Base-by-base conservation (phyloP, 2,329 filamentous ascomycete species). In the Cryphonectria carpinicola region DNA sequence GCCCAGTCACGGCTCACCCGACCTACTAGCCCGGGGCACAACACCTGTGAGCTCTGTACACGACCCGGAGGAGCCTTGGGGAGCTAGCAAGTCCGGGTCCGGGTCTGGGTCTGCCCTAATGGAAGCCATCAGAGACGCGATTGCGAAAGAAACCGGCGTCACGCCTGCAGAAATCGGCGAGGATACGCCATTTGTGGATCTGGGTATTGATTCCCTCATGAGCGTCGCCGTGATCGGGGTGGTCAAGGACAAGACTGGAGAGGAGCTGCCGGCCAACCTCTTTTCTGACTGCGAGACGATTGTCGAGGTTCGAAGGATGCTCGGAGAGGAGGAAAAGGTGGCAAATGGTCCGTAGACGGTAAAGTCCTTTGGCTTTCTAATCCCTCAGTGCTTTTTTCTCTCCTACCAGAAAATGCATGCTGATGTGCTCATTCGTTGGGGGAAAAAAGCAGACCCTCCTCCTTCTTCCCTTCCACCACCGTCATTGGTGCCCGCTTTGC, bases 141-240 rank as follows among this genome's bases (percentile, higher is more conserved):
- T 54, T 6, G 54, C 56, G 17, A 67, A 69, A 6, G 65, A 68
- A 46, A 66, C 58, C 17, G 66, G 67, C 28, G 39, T 52, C 13
- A 60, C 37, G 4, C 67, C 54, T 28, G 41, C 80, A 77, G 28
- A 76, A 76, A 65, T 81, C 74, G 46, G 76, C 75, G 65, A 80
- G 82, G 10, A 32, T 28, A 58, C 60, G 28, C 25, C 28, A 11
- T 52, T 65, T 37, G n/a, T 25, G 11, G 70, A 75, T 3, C 68
- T 76, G 25, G 76, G 75, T 1, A 67, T 76, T 13, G 76, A 75
- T 41, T 76, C 74, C 3, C 73, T 77, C 41, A 72, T 76, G 70
- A 72, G 72, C 43, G 73, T 76, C 25, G 73, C 75, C 37, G 70
- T 76, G 61, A 69, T 71, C 10, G 54, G 68, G 37, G 67, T 46